These are phyloP conservation scores for Pichia phayaonensis DNA, from an alignment of 805 yeast species.

Conservation along the genomic window DNA sequence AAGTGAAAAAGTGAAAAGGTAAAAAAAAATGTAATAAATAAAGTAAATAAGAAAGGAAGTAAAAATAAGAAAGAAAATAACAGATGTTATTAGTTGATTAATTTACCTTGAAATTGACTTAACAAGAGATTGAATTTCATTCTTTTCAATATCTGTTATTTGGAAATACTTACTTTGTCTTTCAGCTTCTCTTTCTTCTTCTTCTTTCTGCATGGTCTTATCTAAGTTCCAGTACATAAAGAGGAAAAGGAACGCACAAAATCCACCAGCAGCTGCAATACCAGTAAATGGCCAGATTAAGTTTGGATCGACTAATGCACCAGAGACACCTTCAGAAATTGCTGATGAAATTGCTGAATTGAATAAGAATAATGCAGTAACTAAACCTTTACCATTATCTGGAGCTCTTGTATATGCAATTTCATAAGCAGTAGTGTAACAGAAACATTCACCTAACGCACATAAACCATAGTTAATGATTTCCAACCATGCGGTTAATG, in stretches of 20 bases:
- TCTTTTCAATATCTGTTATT: not conserved
- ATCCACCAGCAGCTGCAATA: slow-evolving; percentile 31
- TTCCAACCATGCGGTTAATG: slow-evolving; percentile 29
- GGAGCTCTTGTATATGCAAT: slow-evolving; percentile 48
- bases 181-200: slow-evolving; percentile 13
- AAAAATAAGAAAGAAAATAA: not conserved
- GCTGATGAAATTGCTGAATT: slow-evolving; percentile 42
- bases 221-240: slow-evolving; percentile 27
- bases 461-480: slow-evolving; percentile 29
- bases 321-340: slow-evolving; percentile 34
- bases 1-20: no score
- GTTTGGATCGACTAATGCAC: slow-evolving; percentile 34
- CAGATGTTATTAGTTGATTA: not conserved
- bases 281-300: slow-evolving; percentile 38
- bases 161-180: not conserved
- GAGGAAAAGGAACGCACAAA: slow-evolving; percentile 27
- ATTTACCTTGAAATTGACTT: slow-evolving; percentile 7
- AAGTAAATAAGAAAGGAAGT: no score
- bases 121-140: slow-evolving; percentile 7
- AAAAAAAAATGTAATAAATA: no score
- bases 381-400: slow-evolving; percentile 44
- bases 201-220: slow-evolving; percentile 21
- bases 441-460: slow-evolving; percentile 48
- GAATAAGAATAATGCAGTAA: slow-evolving; percentile 36
- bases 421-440: slow-evolving; percentile 43